phyloP scores from a whole-genome alignment of 2,329 filamentous ascomycete genomes.

The Aureobasidium zeae region DNA sequence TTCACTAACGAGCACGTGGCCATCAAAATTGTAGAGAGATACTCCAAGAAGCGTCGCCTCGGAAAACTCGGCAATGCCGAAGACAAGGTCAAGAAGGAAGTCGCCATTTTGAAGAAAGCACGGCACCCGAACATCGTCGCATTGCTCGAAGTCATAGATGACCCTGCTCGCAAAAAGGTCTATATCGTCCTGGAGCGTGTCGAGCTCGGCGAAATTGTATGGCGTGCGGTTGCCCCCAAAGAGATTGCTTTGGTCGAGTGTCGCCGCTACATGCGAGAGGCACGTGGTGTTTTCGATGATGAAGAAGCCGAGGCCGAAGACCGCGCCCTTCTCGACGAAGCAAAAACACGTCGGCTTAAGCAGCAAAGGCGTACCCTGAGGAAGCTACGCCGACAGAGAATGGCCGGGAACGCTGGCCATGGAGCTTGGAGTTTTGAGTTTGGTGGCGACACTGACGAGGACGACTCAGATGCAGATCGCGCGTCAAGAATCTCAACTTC shows the following conservation, averaged over 20 bases:
- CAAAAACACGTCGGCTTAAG: conserved; percentile 48
- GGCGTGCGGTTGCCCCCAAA: conserved; percentile 79
- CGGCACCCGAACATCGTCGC: conserved; percentile 95
- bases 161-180: conserved; percentile 91
- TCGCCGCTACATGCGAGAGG: conserved; percentile 65
- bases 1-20: conserved; percentile 71
- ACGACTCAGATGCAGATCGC: conserved; percentile 32
- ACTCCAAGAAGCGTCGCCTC: conserved; percentile 86
- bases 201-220: conserved; percentile 85
- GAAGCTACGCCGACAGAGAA: conserved; percentile 29
- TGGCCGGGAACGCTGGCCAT: conserved; percentile 34
- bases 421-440: conserved; percentile 81
- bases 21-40: conserved; percentile 96
- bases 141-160: conserved; percentile 92
- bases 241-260: conserved; percentile 79
- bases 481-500: conserved; percentile 30
- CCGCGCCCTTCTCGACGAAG: conserved; percentile 34
- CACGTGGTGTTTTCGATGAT: conserved; percentile 39
- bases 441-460: conserved; percentile 52
- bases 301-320: conserved; percentile 37
- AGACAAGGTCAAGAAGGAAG: conserved; percentile 87
- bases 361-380: conserved; percentile 32
- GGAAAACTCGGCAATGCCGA: conserved; percentile 62
- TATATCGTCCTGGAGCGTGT: conserved; percentile 97
- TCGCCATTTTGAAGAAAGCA: conserved; percentile 97